Evolutionary conservation across 305 asterid species (phyloP).

Genomic region (Striga hermonthica): DNA sequence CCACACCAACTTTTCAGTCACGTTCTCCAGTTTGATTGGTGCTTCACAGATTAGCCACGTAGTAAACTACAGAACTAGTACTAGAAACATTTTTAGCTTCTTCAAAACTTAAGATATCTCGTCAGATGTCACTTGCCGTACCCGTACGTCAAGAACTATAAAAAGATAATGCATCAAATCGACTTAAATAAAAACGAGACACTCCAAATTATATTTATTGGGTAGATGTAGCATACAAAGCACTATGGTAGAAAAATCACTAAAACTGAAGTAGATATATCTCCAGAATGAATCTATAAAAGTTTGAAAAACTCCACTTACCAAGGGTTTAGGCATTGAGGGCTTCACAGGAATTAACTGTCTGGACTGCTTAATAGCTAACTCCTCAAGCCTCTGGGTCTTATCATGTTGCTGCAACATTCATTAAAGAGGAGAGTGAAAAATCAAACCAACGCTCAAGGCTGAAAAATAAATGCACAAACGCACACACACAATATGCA

Average conservation of each 20-base stretch:
- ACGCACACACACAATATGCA: not conserved
- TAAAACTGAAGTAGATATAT: not conserved
- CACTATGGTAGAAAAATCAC: slow-evolving; percentile 3
- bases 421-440: not conserved
- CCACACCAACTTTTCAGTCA: not conserved
- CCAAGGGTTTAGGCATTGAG: slow-evolving; percentile 54
- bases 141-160: slow-evolving; percentile 19
- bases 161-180: not conserved
- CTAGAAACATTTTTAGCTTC: not conserved
- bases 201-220: slow-evolving; percentile 7
- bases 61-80: slow-evolving; percentile 4
- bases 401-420: slow-evolving; percentile 52
- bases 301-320: slow-evolving; percentile 31
- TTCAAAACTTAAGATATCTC: not conserved
- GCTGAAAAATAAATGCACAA: slow-evolving; percentile 15
- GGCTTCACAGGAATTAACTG: slow-evolving; percentile 66
- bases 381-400: slow-evolving; percentile 66
- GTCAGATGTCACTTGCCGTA: slow-evolving; percentile 10
- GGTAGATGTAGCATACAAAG: slow-evolving; percentile 20
- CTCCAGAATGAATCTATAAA: slow-evolving; percentile 11
- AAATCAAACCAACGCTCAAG: slow-evolving; percentile 14
- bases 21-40: slow-evolving; percentile 5
- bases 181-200: not conserved
- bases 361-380: slow-evolving; percentile 68
- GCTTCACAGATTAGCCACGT: not conserved